Evolutionary conservation across 1,284 basidiomycete species (phyloP).

Genomic region (Ustilago vetiveriae): DNA sequence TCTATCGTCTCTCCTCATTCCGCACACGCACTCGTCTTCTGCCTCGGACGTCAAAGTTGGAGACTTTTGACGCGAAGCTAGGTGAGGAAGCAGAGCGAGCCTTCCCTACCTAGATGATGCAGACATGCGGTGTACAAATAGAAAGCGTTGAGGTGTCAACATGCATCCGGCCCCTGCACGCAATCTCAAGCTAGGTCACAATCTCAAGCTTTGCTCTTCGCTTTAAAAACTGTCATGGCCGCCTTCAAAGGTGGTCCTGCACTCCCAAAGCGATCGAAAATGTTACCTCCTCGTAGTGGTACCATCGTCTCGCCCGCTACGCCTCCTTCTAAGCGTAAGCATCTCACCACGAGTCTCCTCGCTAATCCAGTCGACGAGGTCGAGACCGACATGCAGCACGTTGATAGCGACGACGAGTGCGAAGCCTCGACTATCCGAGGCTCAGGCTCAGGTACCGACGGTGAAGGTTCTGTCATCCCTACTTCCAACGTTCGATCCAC

Average conservation of each 20-base stretch:
- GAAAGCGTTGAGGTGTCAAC: not conserved
- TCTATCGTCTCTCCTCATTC: not conserved
- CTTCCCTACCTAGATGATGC: too few relatives aligned
- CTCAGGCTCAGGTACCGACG: not conserved
- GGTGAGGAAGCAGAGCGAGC: not conserved
- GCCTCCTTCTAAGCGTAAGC: conserved; percentile 7
- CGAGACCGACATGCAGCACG: not conserved
- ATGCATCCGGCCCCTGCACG: not conserved
- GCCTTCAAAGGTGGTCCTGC: conserved; percentile 28
- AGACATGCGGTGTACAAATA: conserved; percentile 4
- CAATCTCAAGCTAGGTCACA: not conserved
- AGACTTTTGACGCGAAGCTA: not conserved
- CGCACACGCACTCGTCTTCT: conserved; percentile 4
- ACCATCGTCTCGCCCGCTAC: not conserved
- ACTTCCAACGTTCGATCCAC: conserved; percentile 21
- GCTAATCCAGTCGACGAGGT: conserved; percentile 10
- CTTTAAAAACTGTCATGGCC: too few relatives aligned
- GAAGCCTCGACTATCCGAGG: not conserved
- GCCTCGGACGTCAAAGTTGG: not conserved
- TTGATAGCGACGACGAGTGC: not conserved
- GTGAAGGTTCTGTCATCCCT: not conserved
- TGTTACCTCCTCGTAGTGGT: not conserved
- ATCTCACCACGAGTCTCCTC: conserved; percentile 14
- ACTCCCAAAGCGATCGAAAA: conserved; percentile 15
- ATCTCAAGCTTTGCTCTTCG: too few relatives aligned